Percentiles rank a stretch among this genome's conserved stretches.
phyloP scores from a whole-genome alignment of 805 yeast genomes.

The Candida sphagnicola region DNA sequence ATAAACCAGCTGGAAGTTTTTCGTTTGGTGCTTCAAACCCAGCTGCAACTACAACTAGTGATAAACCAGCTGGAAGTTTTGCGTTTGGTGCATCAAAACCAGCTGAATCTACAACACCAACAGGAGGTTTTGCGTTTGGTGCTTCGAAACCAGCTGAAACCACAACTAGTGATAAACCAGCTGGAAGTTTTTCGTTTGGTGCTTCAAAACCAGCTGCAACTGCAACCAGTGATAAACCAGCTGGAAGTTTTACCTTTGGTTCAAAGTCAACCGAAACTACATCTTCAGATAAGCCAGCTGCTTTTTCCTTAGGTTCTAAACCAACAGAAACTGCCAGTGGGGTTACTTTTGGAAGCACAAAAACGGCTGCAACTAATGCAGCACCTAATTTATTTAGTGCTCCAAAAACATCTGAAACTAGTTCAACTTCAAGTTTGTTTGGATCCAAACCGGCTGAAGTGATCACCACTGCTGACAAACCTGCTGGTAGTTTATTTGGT shows the following conservation, averaged over 20 bases:
- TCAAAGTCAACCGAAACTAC: constrained; percentile 6
- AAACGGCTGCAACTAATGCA: constrained; percentile 7
- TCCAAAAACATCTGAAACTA: constrained; percentile 12
- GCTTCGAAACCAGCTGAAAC: constrained; percentile 2
- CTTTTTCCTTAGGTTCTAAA: constrained; percentile 14
- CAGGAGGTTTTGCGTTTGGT: constrained; percentile 11
- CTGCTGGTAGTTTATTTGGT: constrained; percentile 7
- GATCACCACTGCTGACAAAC: constrained; percentile 15
- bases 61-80: too few relatives aligned
- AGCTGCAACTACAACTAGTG: neutral
- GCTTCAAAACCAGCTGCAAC: constrained; percentile 1
- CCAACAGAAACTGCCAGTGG: constrained; percentile 8
- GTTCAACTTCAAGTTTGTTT: constrained; percentile 17
- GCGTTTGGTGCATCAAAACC: neutral
- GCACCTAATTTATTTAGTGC: constrained; percentile 7
- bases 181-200: constrained; percentile 2
- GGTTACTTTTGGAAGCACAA: constrained; percentile 5
- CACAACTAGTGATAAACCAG: constrained; percentile 4
- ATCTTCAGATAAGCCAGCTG: constrained; percentile 7
- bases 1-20: constrained; percentile 10
- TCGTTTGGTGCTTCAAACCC: constrained; percentile 10
- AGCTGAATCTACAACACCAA: constrained; percentile 6
- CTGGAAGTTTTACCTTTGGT: constrained; percentile 15
- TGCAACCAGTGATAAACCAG: constrained; percentile 11
- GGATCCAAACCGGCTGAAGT: constrained; percentile 14